Evolutionary conservation across 192 early-diverging fungal species (phyloP).

Genomic region (Coemansia sp.): DNA sequence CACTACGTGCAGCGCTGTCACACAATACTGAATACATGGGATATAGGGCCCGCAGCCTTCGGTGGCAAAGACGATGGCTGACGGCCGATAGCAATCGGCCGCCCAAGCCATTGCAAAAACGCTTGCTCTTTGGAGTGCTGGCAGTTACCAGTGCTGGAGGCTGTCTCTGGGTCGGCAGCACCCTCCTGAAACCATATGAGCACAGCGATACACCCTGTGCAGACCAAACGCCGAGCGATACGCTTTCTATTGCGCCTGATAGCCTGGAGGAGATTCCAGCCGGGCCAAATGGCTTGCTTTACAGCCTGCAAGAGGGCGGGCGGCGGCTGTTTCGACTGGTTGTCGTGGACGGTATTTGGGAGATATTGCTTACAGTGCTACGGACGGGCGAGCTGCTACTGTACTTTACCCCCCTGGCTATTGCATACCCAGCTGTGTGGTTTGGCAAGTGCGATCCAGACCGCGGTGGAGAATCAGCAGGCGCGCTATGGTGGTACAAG

Average conservation of each 20-base stretch:
- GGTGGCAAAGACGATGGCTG: not conserved
- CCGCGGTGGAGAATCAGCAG: constrained; percentile 53
- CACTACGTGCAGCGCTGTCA: not conserved
- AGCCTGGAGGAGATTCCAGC: not conserved
- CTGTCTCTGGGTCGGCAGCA: not conserved
- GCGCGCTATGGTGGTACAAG: constrained; percentile 83
- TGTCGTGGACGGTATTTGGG: constrained; percentile 18
- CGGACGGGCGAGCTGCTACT: constrained; percentile 62
- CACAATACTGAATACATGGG: not conserved
- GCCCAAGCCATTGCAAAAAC: not conserved
- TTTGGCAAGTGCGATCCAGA: constrained; percentile 55
- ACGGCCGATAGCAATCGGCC: not conserved
- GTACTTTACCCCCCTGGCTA: constrained; percentile 69
- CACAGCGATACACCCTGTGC: not conserved
- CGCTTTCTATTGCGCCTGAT: not conserved
- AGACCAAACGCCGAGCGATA: not conserved
- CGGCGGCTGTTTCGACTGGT: constrained; percentile 6
- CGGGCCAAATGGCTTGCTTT: not conserved
- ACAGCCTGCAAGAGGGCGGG: not conserved
- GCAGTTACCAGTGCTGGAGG: not conserved
- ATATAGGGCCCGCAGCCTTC: not conserved
- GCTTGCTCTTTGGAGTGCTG: not conserved
- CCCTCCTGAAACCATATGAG: not conserved
- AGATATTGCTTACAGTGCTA: constrained; percentile 31
- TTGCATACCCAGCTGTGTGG: constrained; percentile 58